Percentiles rank a stretch among this genome's conserved stretches.
Conservation (phyloP, 495 filamentous ascomycete genomes). For the Barbatosphaeria neglecta region DNA sequence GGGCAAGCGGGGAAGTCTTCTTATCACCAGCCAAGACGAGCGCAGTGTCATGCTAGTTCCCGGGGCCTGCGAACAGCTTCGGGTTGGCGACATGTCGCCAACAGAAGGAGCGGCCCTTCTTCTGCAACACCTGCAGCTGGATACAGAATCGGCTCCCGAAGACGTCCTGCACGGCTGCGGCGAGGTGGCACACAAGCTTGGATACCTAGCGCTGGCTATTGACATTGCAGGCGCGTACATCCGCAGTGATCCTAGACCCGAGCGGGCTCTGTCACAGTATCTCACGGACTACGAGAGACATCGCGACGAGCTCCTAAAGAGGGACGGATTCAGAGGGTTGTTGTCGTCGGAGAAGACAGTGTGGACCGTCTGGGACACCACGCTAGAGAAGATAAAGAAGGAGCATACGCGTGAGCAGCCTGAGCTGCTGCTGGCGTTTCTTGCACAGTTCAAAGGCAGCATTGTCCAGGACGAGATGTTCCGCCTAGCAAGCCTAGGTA, state of each 20-base stretch:
- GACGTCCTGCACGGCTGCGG: neutral
- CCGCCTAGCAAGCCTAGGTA: conserved; percentile 10
- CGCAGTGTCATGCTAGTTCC: conserved; percentile 8
- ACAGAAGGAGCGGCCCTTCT: conserved; percentile 5
- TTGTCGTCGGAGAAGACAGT: conserved; percentile 14
- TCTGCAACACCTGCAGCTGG: conserved; percentile 3
- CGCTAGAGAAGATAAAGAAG: conserved; percentile 14
- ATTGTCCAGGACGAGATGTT: conserved; percentile 16
- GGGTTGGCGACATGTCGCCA: conserved; percentile 4
- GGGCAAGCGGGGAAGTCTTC: conserved; percentile 11
- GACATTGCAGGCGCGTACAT: conserved; percentile 18
- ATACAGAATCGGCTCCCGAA: neutral
- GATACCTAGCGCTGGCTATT: conserved; percentile 14
- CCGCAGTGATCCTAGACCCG: conserved; percentile 7
- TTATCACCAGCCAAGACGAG: conserved; percentile 15
- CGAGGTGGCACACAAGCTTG: conserved; percentile 6
- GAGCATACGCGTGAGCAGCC: conserved; percentile 8
- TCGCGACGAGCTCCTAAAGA: conserved; percentile 12
- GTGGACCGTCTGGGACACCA: conserved; percentile 17
- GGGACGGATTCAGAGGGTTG: conserved; percentile 7
- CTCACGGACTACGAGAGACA: conserved; percentile 7
- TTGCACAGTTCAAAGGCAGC: conserved; percentile 13
- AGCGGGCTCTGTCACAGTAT: conserved; percentile 9
- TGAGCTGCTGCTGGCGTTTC: conserved; percentile 12
- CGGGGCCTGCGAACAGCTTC: conserved; percentile 4